Evolutionary conservation across 179 eudicot genomes (phyloP).

Genomic region (Vitellaria paradoxa): DNA sequence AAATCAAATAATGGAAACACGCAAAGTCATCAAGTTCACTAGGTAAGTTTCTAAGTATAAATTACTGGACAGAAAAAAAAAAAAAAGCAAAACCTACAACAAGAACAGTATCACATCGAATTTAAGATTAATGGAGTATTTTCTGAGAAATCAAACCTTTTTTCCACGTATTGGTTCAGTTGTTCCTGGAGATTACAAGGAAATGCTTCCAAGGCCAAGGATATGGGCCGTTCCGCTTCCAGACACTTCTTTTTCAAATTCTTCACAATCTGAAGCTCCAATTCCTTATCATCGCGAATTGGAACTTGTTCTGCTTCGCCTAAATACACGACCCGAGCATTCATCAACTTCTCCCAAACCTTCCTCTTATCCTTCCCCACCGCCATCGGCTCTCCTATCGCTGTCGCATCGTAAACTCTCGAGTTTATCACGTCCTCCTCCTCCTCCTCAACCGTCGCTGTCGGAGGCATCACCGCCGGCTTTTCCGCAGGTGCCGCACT

Average conservation of each 20-base stretch:
- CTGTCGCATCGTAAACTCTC: conserved; percentile 91
- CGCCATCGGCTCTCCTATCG: conserved; percentile 91
- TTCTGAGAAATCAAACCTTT: conserved; percentile 37
- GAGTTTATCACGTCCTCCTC: conserved; percentile 53
- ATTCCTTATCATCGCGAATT: conserved; percentile 64
- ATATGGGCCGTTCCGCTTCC: conserved; percentile 49
- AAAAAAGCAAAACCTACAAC: background rate
- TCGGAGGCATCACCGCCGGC: conserved; percentile 12
- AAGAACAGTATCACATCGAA: background rate
- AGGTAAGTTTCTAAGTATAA: background rate
- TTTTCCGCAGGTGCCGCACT: background rate
- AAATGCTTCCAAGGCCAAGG: conserved; percentile 83
- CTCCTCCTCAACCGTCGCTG: conserved; percentile 24
- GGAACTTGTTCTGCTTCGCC: conserved; percentile 98
- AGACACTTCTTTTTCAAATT: conserved; percentile 61
- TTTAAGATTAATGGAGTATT: background rate
- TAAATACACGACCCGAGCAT: conserved; percentile 76
- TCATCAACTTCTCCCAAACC: conserved; percentile 94
- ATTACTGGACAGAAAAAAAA: background rate
- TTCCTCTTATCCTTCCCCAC: conserved; percentile 89
- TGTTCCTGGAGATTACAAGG: conserved; percentile 73
- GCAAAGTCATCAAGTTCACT: background rate
- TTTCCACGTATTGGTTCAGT: conserved; percentile 57
- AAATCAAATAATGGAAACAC: background rate
- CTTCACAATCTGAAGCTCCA: conserved; percentile 86